A percentile compares a stretch with the other conserved stretches of the same genome.
phyloP scores from a whole-genome alignment of 495 filamentous ascomycete species.

The Aspergillus conjunctus region DNA sequence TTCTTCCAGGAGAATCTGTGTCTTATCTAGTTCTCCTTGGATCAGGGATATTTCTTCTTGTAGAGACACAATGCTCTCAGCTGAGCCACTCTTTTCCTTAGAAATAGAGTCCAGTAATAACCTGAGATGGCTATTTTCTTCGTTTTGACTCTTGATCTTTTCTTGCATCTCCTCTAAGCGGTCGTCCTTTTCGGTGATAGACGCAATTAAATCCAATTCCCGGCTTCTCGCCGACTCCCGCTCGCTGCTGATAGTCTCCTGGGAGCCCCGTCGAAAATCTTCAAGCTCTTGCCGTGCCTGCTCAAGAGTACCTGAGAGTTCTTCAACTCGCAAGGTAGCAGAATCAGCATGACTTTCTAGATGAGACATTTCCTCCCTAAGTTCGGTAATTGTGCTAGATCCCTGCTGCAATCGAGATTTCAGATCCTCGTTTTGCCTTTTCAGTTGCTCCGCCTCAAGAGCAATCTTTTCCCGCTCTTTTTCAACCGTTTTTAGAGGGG shows the following conservation, averaged over 20 bases:
- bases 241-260: slow-evolving; percentile 28
- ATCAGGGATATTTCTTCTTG: slow-evolving; percentile 25
- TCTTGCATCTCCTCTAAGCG: slow-evolving; percentile 41
- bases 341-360: slow-evolving; percentile 35
- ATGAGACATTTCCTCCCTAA: slow-evolving; percentile 34
- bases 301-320: slow-evolving; percentile 33
- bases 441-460: slow-evolving; percentile 30
- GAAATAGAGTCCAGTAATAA: slow-evolving; percentile 23
- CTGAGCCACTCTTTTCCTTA: slow-evolving; percentile 24
- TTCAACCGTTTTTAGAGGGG: slow-evolving; percentile 48
- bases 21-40: slow-evolving; percentile 24
- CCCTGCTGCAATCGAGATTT: slow-evolving; percentile 31
- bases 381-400: slow-evolving; percentile 22
- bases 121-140: slow-evolving; percentile 25
- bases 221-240: slow-evolving; percentile 38
- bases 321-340: slow-evolving; percentile 28
- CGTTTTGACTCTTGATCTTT: slow-evolving; percentile 24
- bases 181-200: slow-evolving; percentile 50
- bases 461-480: slow-evolving; percentile 44
- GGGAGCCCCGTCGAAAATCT: slow-evolving; percentile 26
- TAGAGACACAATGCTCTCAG: slow-evolving; percentile 22
- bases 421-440: slow-evolving; percentile 32
- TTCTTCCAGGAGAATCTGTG: slow-evolving; percentile 17
- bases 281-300: slow-evolving; percentile 33
- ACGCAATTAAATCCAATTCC: slow-evolving; percentile 49